Evolutionary conservation across 768 basidiomycete species (phyloP), one percentile per base, ranked within the genome.

Genomic region (Lyophyllum decastes): DNA sequence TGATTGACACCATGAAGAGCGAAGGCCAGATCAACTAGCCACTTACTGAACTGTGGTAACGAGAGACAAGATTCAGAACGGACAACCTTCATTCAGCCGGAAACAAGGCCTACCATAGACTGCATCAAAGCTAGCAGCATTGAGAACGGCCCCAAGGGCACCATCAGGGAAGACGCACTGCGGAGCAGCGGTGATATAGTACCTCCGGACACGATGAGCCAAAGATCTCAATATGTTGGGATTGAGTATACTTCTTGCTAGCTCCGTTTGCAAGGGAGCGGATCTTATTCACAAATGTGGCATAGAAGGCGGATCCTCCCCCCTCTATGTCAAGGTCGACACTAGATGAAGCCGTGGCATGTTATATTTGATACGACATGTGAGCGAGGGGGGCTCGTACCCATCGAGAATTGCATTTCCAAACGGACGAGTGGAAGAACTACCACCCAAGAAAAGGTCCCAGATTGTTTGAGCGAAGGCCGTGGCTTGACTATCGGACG

Each of bases 291-390:
- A 88, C 79, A 49, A 87, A 87, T 1, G 82, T 75, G 3, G 71
- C 73, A 62, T 84, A 87, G 35, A 78, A 72, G 5, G 71, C 67
- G 22, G 77, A 77, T 17, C 73, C 69, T 17, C 89, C 89, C n/a
- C 84, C 82, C 70, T 91, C 89, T 60, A 92, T 88, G 66, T 90
- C 89, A 30, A 92, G 76, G 68, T 92, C 89, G 60, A 90, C 71
- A 26, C 82, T 85, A 53, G 33, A 22, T 35, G 12, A 10, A 52
- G 10, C 30, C 30, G 30, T 30, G 10, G 10, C 5, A 10, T 5
- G 10, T 10, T 30, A 30, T 30, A 10, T 30, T 30, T 10, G 8
- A 27, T 25, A 22, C 24, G 12, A 22, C 21, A 30, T 11, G 27
- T 22, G 34, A 19, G 40, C 21, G 54, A 50, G 22, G 26, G 14